These are phyloP conservation scores for Sequoiadendron giganteum DNA, from an alignment of 75 land plant genomes.

Conservation along the genomic window DNA sequence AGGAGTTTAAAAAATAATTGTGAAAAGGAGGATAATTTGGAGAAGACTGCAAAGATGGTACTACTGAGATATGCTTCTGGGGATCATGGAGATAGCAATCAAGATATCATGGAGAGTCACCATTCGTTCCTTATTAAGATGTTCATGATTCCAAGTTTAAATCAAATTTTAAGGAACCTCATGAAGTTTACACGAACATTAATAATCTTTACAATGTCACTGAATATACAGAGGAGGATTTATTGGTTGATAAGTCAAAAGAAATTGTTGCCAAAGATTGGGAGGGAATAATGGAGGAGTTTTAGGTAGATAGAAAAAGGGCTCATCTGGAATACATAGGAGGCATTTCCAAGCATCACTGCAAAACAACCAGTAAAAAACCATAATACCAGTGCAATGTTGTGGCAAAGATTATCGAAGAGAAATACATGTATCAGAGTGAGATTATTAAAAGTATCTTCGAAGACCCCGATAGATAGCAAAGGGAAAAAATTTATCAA, in stretches of 20 bases:
- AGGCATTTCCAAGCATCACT: too few relatives aligned
- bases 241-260: conserved; percentile 30
- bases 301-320: too few relatives aligned
- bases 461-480: too few relatives aligned
- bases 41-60: conserved; percentile 16
- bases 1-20: too few relatives aligned
- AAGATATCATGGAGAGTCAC: conserved; percentile 44
- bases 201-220: conserved; percentile 44
- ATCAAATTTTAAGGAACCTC: conserved; percentile 38
- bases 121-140: conserved; percentile 14
- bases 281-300: conserved; percentile 50
- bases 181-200: conserved; percentile 51
- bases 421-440: too few relatives aligned
- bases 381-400: too few relatives aligned
- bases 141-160: conserved; percentile 44
- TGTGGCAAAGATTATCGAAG: too few relatives aligned
- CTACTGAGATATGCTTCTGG: conserved; percentile 22
- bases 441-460: too few relatives aligned
- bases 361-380: too few relatives aligned
- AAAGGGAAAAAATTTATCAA: too few relatives aligned
- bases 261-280: conserved; percentile 53
- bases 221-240: conserved; percentile 29
- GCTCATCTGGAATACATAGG: too few relatives aligned
- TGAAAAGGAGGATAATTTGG: background rate
- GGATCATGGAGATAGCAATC: conserved; percentile 58